Base-by-base conservation (phyloP, 768 basidiomycete genomes). In the Phylloporus rhodoxanthus region DNA sequence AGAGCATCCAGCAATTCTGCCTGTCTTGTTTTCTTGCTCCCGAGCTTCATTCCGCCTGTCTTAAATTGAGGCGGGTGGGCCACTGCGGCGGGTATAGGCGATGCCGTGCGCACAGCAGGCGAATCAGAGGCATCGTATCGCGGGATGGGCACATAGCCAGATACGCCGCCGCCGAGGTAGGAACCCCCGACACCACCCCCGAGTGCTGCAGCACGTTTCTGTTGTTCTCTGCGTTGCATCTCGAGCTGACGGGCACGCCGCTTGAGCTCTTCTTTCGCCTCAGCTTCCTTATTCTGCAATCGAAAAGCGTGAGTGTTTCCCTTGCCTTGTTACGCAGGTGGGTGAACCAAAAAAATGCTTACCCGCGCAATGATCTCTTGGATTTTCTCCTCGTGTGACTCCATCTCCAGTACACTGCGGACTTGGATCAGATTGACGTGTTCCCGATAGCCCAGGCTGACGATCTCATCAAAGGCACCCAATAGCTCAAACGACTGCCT, bases 261-360 rank as follows among this genome's bases (percentile, higher is more conserved):
- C 68, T 98, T 98, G 64, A 99, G 85, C 63, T 97, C 95, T 66
- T 99, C 96, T 66, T 99, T 99, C 2, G 95, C 96, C 62, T 99
- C 96, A 6, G 92, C 92, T 70, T 99, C 96, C 70, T 98, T 98
- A 75, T 99, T 98, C 87, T 94, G 52, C 20, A 3, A 15, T 14
- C 23, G 25, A 17, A 11, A 1, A 15, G 7, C 9, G 20, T 59
- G 29, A 61, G 40, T 6, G 10, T 7, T 32, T 28, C 2, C 8
- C 30, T 11, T 23, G 1, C 14, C 34, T 36, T 36, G 34, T 20
- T 8, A 30, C 13, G 13, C 5, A 23, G 13, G 3, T 21, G 5
- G 21, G 10, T 3, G 6, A 6, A 44, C n/a, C n/a, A 26, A 37
- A 9, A 26, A 23, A 23, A 9, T 33, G 70, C 84, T 53, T 64